Percentiles rank a stretch among this genome's conserved stretches.
phyloP scores from a whole-genome alignment of 2,329 filamentous ascomycete species.

The Fusarium scirpi region DNA sequence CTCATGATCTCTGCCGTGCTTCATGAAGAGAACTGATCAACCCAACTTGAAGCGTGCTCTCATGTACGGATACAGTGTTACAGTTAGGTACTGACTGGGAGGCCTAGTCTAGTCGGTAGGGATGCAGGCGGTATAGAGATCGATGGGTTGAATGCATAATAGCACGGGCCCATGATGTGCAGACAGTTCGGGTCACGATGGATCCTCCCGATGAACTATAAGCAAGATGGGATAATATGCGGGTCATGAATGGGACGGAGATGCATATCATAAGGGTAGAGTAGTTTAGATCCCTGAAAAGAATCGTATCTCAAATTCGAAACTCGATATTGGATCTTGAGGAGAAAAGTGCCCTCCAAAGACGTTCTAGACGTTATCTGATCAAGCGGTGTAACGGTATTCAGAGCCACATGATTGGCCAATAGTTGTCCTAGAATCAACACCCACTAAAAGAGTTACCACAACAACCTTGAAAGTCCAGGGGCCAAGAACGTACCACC shows the following conservation, averaged over 20 bases:
- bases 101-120: background rate
- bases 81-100: background rate
- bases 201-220: constrained; percentile 29
- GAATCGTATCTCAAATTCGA: background rate
- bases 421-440: constrained; percentile 15
- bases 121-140: constrained; percentile 7
- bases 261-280: constrained; percentile 20
- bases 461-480: constrained; percentile 32
- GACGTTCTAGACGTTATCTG: constrained; percentile 1
- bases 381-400: constrained; percentile 27
- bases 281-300: constrained; percentile 9
- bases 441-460: constrained; percentile 40
- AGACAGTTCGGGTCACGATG: constrained; percentile 15
- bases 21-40: background rate
- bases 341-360: background rate
- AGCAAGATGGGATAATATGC: constrained; percentile 25
- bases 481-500: constrained; percentile 28
- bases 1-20: background rate
- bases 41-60: background rate
- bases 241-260: constrained; percentile 15
- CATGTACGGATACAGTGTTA: background rate
- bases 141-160: constrained; percentile 15
- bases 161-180: constrained; percentile 34
- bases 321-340: background rate
- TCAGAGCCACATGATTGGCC: constrained; percentile 19